A percentile compares a stretch with the other conserved stretches of the same genome.
phyloP scores from a whole-genome alignment of 305 asterid genomes.

The Ilex paraguariensis region DNA sequence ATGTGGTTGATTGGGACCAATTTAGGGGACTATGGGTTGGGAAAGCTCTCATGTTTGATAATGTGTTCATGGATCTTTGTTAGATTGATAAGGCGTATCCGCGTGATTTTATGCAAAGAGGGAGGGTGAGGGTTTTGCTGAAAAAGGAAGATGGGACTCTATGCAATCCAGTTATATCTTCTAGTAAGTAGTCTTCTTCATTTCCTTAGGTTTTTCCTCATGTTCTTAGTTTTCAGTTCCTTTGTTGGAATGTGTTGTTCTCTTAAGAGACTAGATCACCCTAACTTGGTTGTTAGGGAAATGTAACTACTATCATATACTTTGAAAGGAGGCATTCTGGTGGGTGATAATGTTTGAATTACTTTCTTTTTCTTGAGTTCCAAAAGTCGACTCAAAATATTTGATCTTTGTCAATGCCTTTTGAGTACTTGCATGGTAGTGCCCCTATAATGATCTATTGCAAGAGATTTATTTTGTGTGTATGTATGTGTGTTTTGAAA shows the following conservation, averaged over 20 bases:
- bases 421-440: too few relatives aligned
- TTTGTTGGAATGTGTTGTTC: too few relatives aligned
- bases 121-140: conserved; percentile 84
- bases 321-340: too few relatives aligned
- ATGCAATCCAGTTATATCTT: conserved; percentile 65
- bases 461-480: too few relatives aligned
- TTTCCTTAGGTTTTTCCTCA: neutral
- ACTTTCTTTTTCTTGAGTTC: neutral
- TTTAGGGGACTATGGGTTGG: neutral
- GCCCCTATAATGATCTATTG: too few relatives aligned
- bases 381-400: neutral
- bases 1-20: neutral
- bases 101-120: conserved; percentile 90
- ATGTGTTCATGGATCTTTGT: too few relatives aligned
- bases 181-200: conserved; percentile 31
- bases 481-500: too few relatives aligned
- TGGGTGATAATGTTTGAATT: neutral
- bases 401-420: too few relatives aligned
- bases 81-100: conserved; percentile 94
- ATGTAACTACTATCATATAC: too few relatives aligned
- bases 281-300: neutral
- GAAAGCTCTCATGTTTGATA: neutral
- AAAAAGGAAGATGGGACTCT: conserved; percentile 76
- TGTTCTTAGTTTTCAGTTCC: neutral
- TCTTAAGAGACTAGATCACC: too few relatives aligned